Conservation (phyloP, 2,329 filamentous ascomycete genomes). For the Cladorrhinum sp. region DNA sequence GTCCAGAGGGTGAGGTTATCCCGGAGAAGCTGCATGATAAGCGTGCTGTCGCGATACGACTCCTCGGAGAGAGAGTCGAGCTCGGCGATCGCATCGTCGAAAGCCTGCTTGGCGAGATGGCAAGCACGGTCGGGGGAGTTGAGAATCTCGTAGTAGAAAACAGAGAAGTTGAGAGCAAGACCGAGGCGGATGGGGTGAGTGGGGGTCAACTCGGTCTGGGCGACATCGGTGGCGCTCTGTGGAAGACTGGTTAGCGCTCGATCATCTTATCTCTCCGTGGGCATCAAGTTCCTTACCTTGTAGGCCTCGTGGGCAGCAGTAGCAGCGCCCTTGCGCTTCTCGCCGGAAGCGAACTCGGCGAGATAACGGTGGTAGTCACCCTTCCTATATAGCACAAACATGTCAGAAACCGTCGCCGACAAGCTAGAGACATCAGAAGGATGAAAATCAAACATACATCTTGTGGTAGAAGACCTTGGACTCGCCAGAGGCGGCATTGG, state of each 20-base stretch:
- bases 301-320: constrained; percentile 95
- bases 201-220: constrained; percentile 81
- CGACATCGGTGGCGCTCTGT: constrained; percentile 87
- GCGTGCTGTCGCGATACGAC: constrained; percentile 97
- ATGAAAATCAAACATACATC: constrained; percentile 60
- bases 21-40: constrained; percentile 98
- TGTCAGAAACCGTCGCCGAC: not conserved
- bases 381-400: constrained; percentile 64
- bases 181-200: constrained; percentile 92
- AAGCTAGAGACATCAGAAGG: not conserved
- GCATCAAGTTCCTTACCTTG: constrained; percentile 55
- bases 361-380: constrained; percentile 99
- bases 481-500: constrained; percentile 90
- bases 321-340: constrained; percentile 92
- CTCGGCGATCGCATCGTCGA: constrained; percentile 96
- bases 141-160: constrained; percentile 99
- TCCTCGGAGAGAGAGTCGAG: constrained; percentile 97
- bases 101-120: constrained; percentile 94
- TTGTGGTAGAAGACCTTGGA: constrained; percentile 99
- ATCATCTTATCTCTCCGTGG: not conserved
- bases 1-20: constrained; percentile 99
- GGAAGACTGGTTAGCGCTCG: constrained; percentile 22
- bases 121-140: constrained; percentile 98
- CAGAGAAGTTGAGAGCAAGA: constrained; percentile 92
- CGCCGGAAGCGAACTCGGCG: constrained; percentile 90